These are phyloP conservation scores for Corinectria fuckeliana DNA, from an alignment of 2,329 filamentous ascomycete species.

Conservation along the genomic window DNA sequence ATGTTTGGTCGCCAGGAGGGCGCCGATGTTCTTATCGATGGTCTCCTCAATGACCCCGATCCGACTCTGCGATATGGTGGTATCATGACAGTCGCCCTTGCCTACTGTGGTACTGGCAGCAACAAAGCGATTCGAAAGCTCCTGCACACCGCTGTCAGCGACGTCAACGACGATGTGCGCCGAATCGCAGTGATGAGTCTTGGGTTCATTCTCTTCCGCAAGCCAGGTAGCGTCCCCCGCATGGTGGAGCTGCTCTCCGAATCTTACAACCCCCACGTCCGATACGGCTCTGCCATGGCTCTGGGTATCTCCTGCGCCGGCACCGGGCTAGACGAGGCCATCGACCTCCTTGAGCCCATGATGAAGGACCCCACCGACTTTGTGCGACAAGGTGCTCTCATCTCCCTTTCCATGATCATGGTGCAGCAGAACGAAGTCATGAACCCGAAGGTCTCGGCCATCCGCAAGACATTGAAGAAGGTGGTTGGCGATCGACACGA, in stretches of 20 bases:
- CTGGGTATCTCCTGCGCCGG: conserved; percentile 97
- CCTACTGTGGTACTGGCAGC: conserved; percentile 96
- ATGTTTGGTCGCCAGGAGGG: conserved; percentile 97
- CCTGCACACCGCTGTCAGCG: conserved; percentile 94
- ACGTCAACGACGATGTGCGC: conserved; percentile 97
- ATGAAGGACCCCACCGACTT: conserved; percentile 99
- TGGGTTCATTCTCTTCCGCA: conserved; percentile 97
- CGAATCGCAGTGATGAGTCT: conserved; percentile 96
- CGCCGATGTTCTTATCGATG: conserved; percentile 93
- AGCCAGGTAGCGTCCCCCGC: conserved; percentile 93
- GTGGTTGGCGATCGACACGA: conserved; percentile 94
- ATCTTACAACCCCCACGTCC: conserved; percentile 98
- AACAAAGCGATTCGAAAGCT: conserved; percentile 98
- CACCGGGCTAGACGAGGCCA: conserved; percentile 93
- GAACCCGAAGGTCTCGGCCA: conserved; percentile 93
- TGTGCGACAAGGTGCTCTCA: conserved; percentile 93
- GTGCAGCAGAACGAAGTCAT: conserved; percentile 99
- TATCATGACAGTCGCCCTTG: conserved; percentile 97
- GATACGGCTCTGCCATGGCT: conserved; percentile 98
- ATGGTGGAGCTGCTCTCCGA: conserved; percentile 99
- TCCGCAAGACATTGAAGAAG: conserved; percentile 93
- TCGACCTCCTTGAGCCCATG: conserved; percentile 97
- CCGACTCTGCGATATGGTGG: conserved; percentile 94
- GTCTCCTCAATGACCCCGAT: conserved; percentile 90
- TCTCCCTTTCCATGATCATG: conserved; percentile 96